Conservation (phyloP, 83 land plant species). For the Picea abies region DNA sequence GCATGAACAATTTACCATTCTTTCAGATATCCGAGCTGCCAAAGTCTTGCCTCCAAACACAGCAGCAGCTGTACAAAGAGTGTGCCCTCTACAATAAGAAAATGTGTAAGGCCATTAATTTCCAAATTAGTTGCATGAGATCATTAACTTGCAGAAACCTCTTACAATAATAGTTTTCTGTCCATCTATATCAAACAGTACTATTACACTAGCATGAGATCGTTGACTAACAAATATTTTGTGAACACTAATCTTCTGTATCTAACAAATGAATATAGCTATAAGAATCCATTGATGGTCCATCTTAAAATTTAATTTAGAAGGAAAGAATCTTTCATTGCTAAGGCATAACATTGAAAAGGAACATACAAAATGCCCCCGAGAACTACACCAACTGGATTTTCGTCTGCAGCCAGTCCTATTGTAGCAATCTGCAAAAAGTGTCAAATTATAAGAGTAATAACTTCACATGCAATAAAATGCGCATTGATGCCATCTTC, state of each 20-base stretch:
- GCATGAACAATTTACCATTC: slow-evolving; percentile 45
- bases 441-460: not conserved
- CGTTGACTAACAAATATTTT: not conserved
- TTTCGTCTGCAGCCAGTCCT: slow-evolving; percentile 93
- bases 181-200: not conserved
- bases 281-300: not conserved
- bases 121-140: not conserved
- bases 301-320: not conserved
- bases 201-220: not conserved
- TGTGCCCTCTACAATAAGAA: slow-evolving; percentile 66
- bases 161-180: not conserved
- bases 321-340: not conserved
- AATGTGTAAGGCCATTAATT: not conserved
- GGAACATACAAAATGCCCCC: slow-evolving; percentile 87
- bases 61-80: slow-evolving; percentile 86
- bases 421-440: slow-evolving; percentile 84
- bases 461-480: not conserved
- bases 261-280: not conserved
- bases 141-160: not conserved
- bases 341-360: not conserved
- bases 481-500: not conserved
- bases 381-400: slow-evolving; percentile 91
- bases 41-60: slow-evolving; percentile 94
- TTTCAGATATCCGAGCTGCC: slow-evolving; percentile 92
- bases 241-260: not conserved